These are phyloP conservation scores for Xylaria hypoxylon DNA, from an alignment of 2,329 filamentous ascomycete species.

Conservation along the genomic window DNA sequence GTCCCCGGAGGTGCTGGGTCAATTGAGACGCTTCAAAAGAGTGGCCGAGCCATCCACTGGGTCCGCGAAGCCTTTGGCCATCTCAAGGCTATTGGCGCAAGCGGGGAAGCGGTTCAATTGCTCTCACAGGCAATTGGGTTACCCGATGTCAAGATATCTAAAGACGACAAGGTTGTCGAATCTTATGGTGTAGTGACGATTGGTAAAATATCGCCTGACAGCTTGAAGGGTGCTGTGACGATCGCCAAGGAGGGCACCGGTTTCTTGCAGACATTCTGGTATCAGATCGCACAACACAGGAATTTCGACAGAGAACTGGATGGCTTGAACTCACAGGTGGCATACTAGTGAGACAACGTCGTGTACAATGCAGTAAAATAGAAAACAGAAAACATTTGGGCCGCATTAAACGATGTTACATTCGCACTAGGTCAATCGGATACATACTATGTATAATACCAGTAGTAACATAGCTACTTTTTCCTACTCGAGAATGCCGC, in stretches of 20 bases:
- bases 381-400: neutral
- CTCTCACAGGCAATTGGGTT: conserved; percentile 63
- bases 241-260: conserved; percentile 75
- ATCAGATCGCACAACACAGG: conserved; percentile 76
- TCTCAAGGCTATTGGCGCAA: conserved; percentile 81
- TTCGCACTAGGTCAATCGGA: neutral
- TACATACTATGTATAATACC: too few species aligned
- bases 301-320: conserved; percentile 80
- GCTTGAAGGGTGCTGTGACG: conserved; percentile 69
- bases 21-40: conserved; percentile 72
- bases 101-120: conserved; percentile 76
- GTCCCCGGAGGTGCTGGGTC: conserved; percentile 77
- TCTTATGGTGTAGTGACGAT: conserved; percentile 84
- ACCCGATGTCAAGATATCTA: conserved; percentile 57
- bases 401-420: neutral
- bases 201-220: conserved; percentile 62
- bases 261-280: conserved; percentile 78
- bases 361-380: too few species aligned
- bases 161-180: conserved; percentile 65
- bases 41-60: conserved; percentile 80
- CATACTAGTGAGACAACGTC: conserved; percentile 63
- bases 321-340: conserved; percentile 73
- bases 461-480: too few species aligned
- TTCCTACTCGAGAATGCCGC: too few species aligned
- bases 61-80: conserved; percentile 85